Percentiles rank a stretch among this genome's conserved stretches.
Conservation (phyloP, 305 asterid genomes). For the Rubia balearica region DNA sequence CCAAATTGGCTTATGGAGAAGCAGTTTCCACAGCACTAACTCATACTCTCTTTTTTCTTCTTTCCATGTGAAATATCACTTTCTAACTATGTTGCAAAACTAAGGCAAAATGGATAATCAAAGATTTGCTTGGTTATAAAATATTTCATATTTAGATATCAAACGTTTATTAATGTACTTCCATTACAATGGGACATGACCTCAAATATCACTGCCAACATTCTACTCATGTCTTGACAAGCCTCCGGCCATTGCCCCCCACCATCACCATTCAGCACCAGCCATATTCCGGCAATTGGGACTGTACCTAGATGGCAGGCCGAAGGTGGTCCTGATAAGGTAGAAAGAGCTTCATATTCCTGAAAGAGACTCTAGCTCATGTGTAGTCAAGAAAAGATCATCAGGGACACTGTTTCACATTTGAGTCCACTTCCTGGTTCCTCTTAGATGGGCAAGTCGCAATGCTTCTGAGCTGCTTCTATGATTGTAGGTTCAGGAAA, state of each 20-base stretch:
- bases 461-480: background rate
- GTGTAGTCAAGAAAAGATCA: background rate
- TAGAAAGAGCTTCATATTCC: background rate
- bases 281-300: background rate
- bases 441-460: background rate
- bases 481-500: background rate
- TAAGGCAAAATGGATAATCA: too few species aligned
- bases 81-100: too few species aligned
- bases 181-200: background rate
- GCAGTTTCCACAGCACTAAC: too few species aligned
- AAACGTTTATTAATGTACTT: background rate
- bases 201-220: background rate
- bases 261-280: background rate
- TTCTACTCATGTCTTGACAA: background rate
- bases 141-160: too few species aligned
- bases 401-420: background rate
- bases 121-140: too few species aligned
- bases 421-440: background rate
- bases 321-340: background rate
- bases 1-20: constrained; percentile 26
- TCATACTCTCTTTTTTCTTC: too few species aligned
- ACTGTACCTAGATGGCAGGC: background rate
- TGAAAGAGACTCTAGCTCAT: too few species aligned
- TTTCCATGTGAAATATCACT: too few species aligned
- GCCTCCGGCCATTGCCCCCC: background rate